These are phyloP conservation scores for Stagonosporopsis chrysanthemi DNA, from an alignment of 2,329 filamentous ascomycete species.

Conservation along the genomic window DNA sequence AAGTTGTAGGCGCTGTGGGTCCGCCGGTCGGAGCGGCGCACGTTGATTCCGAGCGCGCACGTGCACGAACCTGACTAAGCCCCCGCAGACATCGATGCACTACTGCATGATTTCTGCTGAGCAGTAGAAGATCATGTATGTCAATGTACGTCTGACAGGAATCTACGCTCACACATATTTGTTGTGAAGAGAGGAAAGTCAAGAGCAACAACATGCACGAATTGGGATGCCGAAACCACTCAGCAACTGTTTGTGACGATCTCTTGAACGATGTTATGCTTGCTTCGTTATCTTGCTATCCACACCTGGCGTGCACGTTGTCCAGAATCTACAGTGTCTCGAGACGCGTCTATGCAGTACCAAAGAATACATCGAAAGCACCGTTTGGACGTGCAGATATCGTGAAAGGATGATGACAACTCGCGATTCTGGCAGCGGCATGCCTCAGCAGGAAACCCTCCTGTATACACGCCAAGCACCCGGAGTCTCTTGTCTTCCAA, in stretches of 20 bases:
- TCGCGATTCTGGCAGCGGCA: not conserved
- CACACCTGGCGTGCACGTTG: not conserved
- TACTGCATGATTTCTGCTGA: no score
- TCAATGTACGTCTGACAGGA: no score
- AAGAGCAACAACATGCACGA: no score
- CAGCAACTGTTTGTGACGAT: not conserved
- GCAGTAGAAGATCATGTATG: no score
- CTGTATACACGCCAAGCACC: not conserved
- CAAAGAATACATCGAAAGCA: not conserved
- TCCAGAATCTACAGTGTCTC: not conserved
- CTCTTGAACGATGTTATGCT: not conserved
- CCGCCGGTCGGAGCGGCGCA: conserved; percentile 23
- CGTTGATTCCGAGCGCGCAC: conserved; percentile 27
- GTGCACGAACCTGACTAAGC: not conserved
- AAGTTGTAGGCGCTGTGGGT: conserved; percentile 24
- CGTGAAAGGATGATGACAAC: not conserved
- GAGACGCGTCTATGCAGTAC: not conserved
- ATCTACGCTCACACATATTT: not conserved
- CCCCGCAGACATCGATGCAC: no score
- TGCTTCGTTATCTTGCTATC: not conserved
- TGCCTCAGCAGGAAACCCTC: no score
- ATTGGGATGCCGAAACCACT: not conserved
- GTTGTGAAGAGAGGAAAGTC: no score
- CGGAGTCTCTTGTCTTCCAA: not conserved
- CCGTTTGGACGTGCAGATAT: not conserved